Evolutionary conservation across 768 basidiomycete genomes (phyloP).

Genomic region (Russula emetica): DNA sequence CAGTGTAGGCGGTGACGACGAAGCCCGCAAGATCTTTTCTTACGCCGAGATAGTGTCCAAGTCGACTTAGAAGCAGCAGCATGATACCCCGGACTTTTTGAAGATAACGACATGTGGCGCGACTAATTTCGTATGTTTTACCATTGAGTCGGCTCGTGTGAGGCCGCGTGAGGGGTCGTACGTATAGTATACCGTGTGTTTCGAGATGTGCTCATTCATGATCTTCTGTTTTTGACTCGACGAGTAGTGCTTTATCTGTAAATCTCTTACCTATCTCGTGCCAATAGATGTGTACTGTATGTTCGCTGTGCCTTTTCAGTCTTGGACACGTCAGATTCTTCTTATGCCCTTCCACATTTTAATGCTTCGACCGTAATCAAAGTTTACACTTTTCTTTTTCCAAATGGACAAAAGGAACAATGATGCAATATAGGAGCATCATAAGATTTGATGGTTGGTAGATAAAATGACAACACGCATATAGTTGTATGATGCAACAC

Average conservation of each 20-base stretch:
- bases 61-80: constrained; percentile 25
- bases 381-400: background rate
- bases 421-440: constrained; percentile 5
- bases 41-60: constrained; percentile 41
- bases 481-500: background rate
- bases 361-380: constrained; percentile 1
- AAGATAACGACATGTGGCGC: background rate
- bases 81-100: background rate
- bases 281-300: constrained; percentile 10
- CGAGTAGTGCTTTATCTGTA: constrained; percentile 8
- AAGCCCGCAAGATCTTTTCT: constrained; percentile 33
- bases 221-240: constrained; percentile 1
- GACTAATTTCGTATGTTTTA: background rate
- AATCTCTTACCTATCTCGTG: constrained; percentile 18
- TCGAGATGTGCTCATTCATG: constrained; percentile 1
- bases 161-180: background rate
- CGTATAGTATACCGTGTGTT: constrained; percentile 16
- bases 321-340: background rate
- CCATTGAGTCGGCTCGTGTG: constrained; percentile 2
- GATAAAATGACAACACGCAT: constrained; percentile 9
- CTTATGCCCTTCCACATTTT: background rate
- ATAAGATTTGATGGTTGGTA: constrained; percentile 11
- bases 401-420: background rate
- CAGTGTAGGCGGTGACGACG: constrained; percentile 40
- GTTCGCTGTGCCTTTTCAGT: background rate